Conservation (phyloP, 1,139 yeast species). For the Suhomyces coccinellae region DNA sequence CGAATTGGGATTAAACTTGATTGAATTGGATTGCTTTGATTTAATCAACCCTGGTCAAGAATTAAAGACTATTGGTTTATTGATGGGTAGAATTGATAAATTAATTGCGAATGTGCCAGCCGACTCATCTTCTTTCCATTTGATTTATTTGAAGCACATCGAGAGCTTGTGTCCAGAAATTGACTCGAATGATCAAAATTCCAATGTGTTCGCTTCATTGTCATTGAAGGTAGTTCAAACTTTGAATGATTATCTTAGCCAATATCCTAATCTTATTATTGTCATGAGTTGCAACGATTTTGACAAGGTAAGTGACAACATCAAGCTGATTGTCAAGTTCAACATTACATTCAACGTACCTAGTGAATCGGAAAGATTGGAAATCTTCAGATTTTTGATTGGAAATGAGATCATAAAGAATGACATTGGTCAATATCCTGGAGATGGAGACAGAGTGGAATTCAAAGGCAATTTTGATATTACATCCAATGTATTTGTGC, state of each 20-base stretch:
- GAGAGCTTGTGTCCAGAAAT: slow-evolving; percentile 70
- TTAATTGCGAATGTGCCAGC: slow-evolving; percentile 25
- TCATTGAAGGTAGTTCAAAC: slow-evolving; percentile 60
- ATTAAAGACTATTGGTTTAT: slow-evolving; percentile 72
- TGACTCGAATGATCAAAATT: slow-evolving; percentile 64
- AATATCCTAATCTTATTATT: slow-evolving; percentile 46
- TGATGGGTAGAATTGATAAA: slow-evolving; percentile 76
- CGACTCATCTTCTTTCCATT: slow-evolving; percentile 28
- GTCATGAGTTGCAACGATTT: slow-evolving; percentile 72
- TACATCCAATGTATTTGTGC: slow-evolving; percentile 24
- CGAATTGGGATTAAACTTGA: slow-evolving; percentile 65
- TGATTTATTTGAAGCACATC: slow-evolving; percentile 66
- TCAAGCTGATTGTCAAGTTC: slow-evolving; percentile 72
- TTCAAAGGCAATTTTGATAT: slow-evolving; percentile 23
- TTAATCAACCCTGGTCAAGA: slow-evolving; percentile 70
- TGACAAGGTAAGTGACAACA: slow-evolving; percentile 65
- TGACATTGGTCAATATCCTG: slow-evolving; percentile 13
- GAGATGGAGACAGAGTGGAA: slow-evolving; percentile 20
- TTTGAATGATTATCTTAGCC: slow-evolving; percentile 53
- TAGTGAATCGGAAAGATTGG: slow-evolving; percentile 66
- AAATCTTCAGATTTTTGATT: slow-evolving; percentile 57
- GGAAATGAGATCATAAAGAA: slow-evolving; percentile 21
- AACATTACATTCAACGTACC: slow-evolving; percentile 80
- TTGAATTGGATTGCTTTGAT: slow-evolving; percentile 70
- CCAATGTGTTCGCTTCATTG: slow-evolving; percentile 53